Base-by-base conservation (phyloP, 2,329 filamentous ascomycete genomes). In the Paraconiothyrium brasiliense region DNA sequence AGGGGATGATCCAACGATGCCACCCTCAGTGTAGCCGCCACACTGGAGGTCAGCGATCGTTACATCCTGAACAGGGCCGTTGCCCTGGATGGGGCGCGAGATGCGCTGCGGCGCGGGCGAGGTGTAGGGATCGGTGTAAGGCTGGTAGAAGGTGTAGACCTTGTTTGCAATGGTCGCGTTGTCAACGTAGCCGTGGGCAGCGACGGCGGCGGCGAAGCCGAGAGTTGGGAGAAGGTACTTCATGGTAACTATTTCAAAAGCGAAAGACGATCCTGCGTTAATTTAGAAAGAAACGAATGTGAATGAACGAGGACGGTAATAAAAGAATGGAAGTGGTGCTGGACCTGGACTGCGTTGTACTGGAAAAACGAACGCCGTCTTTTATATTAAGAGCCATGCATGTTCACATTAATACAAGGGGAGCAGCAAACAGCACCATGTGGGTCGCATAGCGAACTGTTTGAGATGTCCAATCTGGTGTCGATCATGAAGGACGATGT, bases 11-110 rank as follows among this genome's bases (percentile, higher is more conserved):
- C 86, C 86, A 5, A 76, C 70, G 58, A 76, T 71, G 22, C 84
- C 84, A 8, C 83, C 83, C 16, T 76, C 84, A 4, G 82, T 79
- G 57, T 82, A 84, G 24, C 85, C 84, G 49, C 83, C 83, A 76
- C 87, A 89, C 70, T 88, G 85, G 8, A 89, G 57, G 63, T 88
- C 86, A 59, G 83, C 79, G 13, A 81, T 78, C 1, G 80, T 81
- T 8, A 88, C 72, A 59, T 88, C 83, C 59, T 84, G 76, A 24
- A 89, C 82, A 0, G 86, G 86, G 3, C 87, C 86, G 72, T 88
- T 88, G 41, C 86, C 86, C 60, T 84, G 81, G 59, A 89, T 83
- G 8, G 80, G 78, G 20, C 86, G 84, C n/a, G 86, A 86, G 71
- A 88, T 83, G n/a, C 85, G 81, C 47, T 84, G 66, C 16, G 84